Percentiles rank a stretch among this genome's conserved stretches.
phyloP scores from a whole-genome alignment of 441 rosid genomes.

The Theobroma grandiflorum region DNA sequence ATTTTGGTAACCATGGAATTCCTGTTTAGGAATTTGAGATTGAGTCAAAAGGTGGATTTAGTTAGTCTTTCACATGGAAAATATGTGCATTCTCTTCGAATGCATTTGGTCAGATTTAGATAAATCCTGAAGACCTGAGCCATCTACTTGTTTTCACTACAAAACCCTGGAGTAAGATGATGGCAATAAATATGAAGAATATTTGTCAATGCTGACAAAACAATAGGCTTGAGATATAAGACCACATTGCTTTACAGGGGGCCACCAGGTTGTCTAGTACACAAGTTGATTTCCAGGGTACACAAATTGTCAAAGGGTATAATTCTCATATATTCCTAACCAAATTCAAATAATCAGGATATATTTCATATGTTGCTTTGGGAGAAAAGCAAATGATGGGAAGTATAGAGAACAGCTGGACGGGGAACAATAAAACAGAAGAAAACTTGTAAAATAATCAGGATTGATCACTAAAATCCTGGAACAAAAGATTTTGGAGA shows the following conservation, averaged over 20 bases:
- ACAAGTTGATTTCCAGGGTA: neutral
- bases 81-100: neutral
- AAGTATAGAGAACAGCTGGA: neutral
- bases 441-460: neutral
- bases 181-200: neutral
- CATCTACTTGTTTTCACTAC: neutral
- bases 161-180: no score
- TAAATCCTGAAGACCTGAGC: neutral
- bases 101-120: neutral
- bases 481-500: neutral
- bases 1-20: neutral
- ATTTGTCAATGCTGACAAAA: neutral
- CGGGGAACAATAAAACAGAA: neutral
- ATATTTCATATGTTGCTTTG: no score
- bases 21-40: neutral
- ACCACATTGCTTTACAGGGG: neutral
- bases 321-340: neutral
- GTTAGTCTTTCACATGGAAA: neutral
- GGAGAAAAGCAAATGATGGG: no score
- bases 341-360: neutral
- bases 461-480: neutral
- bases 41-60: constrained; percentile 7
- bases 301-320: neutral
- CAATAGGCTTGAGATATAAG: no score
- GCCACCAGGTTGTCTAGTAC: neutral